Evolutionary conservation across 129 eudicot species (phyloP).

Genomic region (Saposhnikovia divaricata): DNA sequence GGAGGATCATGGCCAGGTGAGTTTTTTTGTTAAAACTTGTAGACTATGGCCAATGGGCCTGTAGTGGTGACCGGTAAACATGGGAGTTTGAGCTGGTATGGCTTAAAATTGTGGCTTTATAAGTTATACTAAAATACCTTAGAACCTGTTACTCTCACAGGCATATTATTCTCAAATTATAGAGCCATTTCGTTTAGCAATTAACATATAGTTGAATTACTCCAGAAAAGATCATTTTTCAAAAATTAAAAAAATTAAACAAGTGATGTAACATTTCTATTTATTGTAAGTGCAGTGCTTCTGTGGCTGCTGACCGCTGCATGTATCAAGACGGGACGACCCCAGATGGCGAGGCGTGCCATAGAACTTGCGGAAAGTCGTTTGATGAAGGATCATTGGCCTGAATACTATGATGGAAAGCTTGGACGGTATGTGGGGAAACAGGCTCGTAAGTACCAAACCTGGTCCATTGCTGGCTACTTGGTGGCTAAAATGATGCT

Average conservation of each 20-base stretch:
- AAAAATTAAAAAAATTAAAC: background rate
- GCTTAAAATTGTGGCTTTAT: no score
- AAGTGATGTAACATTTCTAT: background rate
- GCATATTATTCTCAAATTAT: background rate
- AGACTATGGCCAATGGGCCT: background rate
- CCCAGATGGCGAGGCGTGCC: conserved; percentile 75
- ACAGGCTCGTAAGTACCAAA: conserved; percentile 86
- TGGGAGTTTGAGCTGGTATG: background rate
- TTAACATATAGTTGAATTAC: no score
- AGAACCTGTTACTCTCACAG: background rate
- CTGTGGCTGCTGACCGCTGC: conserved; percentile 92
- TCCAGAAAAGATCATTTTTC: background rate
- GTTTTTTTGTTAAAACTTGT: background rate
- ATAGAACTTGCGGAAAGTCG: conserved; percentile 71
- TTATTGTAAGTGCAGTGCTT: conserved; percentile 40
- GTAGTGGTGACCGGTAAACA: background rate
- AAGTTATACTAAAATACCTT: background rate
- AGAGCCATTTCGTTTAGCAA: background rate
- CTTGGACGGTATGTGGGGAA: conserved; percentile 72
- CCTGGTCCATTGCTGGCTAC: conserved; percentile 95
- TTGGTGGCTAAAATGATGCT: conserved; percentile 95
- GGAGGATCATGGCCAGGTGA: conserved; percentile 99
- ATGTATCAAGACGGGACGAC: conserved; percentile 81
- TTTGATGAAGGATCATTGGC: conserved; percentile 75
- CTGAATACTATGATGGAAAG: conserved; percentile 90